phyloP scores from a whole-genome alignment of 805 yeast species.

The Candida lessepsii region DNA sequence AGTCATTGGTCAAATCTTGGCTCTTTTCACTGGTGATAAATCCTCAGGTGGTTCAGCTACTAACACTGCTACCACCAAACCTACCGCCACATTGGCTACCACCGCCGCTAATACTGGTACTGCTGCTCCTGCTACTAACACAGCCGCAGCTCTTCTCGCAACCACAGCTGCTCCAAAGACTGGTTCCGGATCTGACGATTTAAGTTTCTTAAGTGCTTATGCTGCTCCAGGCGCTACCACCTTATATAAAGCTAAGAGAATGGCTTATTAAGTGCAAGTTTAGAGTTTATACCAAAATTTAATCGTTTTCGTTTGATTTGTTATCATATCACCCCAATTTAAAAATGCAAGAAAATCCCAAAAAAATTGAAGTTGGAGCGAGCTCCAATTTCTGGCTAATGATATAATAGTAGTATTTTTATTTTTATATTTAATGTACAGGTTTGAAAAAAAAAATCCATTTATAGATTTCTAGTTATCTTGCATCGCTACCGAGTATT shows the following conservation, averaged over 20 bases:
- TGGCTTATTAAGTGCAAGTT: constrained; percentile 20
- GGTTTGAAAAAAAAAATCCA: constrained; percentile 2
- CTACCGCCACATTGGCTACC: too few species aligned
- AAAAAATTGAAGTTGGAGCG: too few species aligned
- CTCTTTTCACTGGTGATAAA: constrained; percentile 22
- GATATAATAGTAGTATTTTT: constrained; percentile 3
- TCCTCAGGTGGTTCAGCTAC: constrained; percentile 13
- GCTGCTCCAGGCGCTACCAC: constrained; percentile 21
- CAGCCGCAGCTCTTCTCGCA: constrained; percentile 12
- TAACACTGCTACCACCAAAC: constrained; percentile 13
- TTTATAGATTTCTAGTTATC: too few species aligned
- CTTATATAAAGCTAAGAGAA: constrained; percentile 23
- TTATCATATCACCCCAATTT: too few species aligned
- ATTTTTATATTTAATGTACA: constrained; percentile 9
- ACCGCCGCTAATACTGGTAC: constrained; percentile 17
- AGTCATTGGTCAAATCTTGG: constrained; percentile 22
- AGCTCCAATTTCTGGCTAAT: neutral
- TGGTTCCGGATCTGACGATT: constrained; percentile 14
- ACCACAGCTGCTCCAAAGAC: constrained; percentile 13
- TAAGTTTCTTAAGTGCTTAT: constrained; percentile 16
- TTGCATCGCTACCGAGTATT: too few species aligned
- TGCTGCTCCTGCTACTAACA: constrained; percentile 7
- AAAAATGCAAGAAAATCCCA: constrained; percentile 3
- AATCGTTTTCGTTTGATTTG: constrained; percentile 7
- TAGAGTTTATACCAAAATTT: constrained; percentile 2